Evolutionary conservation across 78 protist species (phyloP).

Genomic region (Cavenderia fasciculata): DNA sequence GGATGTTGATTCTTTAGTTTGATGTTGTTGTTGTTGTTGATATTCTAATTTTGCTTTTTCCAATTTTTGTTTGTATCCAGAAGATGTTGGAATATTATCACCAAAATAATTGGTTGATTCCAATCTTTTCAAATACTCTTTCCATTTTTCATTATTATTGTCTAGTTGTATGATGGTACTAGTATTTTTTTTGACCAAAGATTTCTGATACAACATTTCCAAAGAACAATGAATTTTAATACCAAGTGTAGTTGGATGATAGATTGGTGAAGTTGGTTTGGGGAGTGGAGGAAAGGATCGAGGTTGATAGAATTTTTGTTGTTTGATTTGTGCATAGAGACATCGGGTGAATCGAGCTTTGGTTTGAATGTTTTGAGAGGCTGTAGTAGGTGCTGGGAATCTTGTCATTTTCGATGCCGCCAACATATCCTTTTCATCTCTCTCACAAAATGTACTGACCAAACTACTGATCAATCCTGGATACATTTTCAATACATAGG

Average conservation of each 20-base stretch:
- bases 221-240: slow-evolving; percentile 14
- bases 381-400: slow-evolving; percentile 2
- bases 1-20: neutral
- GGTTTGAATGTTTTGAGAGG: neutral
- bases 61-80: slow-evolving; percentile 23
- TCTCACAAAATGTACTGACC: slow-evolving; percentile 3
- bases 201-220: slow-evolving; percentile 30
- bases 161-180: too few species aligned
- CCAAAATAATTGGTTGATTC: slow-evolving; percentile 9
- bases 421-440: slow-evolving; percentile 59
- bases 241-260: slow-evolving; percentile 10
- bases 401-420: slow-evolving; percentile 19
- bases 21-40: neutral
- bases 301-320: slow-evolving; percentile 44
- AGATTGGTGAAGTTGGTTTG: slow-evolving; percentile 1
- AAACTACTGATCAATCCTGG: slow-evolving; percentile 29
- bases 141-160: neutral
- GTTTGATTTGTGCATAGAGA: slow-evolving; percentile 41
- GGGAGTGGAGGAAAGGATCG: slow-evolving; percentile 20
- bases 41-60: slow-evolving; percentile 13
- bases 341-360: slow-evolving; percentile 21
- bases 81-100: slow-evolving; percentile 26
- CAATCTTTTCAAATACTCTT: neutral
- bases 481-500: slow-evolving; percentile 15
- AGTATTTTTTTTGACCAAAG: neutral